Percentiles rank a stretch among this genome's conserved stretches.
Evolutionary conservation across 2,329 filamentous ascomycete genomes (phyloP).

Genomic region (Trichophyton mentagrophytes): DNA sequence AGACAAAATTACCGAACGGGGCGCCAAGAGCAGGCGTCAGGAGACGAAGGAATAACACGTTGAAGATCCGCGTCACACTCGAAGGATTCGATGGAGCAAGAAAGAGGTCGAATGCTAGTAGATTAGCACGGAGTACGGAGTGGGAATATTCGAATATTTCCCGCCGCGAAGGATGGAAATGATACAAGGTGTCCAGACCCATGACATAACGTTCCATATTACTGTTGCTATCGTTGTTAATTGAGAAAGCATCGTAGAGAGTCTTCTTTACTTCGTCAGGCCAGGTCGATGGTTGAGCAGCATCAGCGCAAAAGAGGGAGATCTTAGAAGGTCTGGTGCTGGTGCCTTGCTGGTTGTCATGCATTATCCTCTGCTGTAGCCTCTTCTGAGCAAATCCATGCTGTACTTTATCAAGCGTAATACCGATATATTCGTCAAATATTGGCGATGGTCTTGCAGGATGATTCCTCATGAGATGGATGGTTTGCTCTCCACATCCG

Average conservation of each 20-base stretch:
- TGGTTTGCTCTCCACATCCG: constrained; percentile 47
- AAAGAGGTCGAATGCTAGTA: constrained; percentile 46
- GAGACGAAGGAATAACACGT: constrained; percentile 28
- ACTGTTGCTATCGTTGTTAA: background rate
- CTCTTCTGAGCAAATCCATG: constrained; percentile 23
- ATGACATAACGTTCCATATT: constrained; percentile 26
- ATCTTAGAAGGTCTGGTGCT: background rate
- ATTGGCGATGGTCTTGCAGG: background rate
- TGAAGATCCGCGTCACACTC: constrained; percentile 11
- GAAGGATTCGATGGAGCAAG: constrained; percentile 16
- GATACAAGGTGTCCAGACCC: constrained; percentile 45
- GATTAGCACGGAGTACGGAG: constrained; percentile 32
- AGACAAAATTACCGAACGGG: constrained; percentile 39
- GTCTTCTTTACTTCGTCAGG: constrained; percentile 5
- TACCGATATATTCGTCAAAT: constrained; percentile 36
- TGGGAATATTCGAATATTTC: constrained; percentile 35
- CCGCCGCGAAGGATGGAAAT: constrained; percentile 42
- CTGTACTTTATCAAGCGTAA: constrained; percentile 40
- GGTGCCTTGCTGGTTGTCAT: background rate
- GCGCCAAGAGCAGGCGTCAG: constrained; percentile 38
- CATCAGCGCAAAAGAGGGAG: constrained; percentile 38
- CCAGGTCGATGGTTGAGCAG: constrained; percentile 32
- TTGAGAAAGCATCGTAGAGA: background rate
- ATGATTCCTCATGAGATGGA: constrained; percentile 29
- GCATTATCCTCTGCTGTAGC: background rate